Conservation (phyloP, 176 grass and related monocot species). For the Bolboschoenus planiculmis region DNA sequence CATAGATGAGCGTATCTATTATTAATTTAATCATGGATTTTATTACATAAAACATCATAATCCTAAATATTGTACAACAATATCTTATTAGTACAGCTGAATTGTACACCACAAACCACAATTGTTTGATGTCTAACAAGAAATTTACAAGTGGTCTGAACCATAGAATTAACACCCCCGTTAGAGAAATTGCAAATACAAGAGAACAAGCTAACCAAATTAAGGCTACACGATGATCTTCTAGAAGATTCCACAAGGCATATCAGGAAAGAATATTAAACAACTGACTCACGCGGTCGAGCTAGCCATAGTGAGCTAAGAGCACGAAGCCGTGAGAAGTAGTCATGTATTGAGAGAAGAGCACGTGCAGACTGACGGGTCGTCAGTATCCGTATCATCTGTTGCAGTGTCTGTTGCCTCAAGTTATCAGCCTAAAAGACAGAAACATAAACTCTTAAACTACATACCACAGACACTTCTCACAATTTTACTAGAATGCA, state of each 20-base stretch:
- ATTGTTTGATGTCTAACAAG: background rate
- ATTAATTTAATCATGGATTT: constrained; percentile 3
- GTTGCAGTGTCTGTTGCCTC: constrained; percentile 74
- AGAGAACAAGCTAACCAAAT: background rate
- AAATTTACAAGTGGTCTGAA: constrained; percentile 15
- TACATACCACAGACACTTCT: no score
- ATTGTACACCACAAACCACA: constrained; percentile 10
- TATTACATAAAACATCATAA: constrained; percentile 9
- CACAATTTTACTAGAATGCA: background rate
- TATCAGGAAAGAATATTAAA: background rate
- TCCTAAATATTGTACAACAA: constrained; percentile 15
- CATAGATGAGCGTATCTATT: background rate
- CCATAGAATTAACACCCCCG: background rate
- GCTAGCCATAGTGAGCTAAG: constrained; percentile 91
- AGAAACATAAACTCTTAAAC: constrained; percentile 21
- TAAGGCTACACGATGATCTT: constrained; percentile 13
- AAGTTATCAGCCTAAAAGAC: constrained; percentile 74
- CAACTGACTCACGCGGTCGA: constrained; percentile 48
- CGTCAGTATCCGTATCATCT: constrained; percentile 73
- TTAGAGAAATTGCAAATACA: background rate
- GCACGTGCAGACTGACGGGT: constrained; percentile 69
- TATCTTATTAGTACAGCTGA: background rate
- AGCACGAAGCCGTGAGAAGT: constrained; percentile 71
- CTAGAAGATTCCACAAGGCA: constrained; percentile 1
- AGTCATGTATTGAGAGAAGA: constrained; percentile 72